Evolutionary conservation across 1,139 yeast species (phyloP).

Genomic region (Yamadazyma pseudoaaseri): DNA sequence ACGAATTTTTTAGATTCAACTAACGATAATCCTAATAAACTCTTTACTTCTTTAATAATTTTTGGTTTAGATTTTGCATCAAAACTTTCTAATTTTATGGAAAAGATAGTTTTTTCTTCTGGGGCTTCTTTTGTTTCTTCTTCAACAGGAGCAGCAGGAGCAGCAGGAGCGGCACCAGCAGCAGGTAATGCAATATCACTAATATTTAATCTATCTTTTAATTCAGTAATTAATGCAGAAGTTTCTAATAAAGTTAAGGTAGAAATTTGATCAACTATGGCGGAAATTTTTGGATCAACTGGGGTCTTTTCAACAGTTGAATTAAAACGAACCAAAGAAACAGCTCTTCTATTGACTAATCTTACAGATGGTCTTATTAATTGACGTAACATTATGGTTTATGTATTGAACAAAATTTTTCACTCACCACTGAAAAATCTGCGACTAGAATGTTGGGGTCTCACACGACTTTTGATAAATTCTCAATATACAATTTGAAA

Average conservation of each 20-base stretch:
- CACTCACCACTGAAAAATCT: slow-evolving; percentile 2
- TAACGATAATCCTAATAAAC: slow-evolving; percentile 83
- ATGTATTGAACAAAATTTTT: slow-evolving; percentile 2
- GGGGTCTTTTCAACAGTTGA: slow-evolving; percentile 50
- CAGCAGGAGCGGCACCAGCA: slow-evolving; percentile 64
- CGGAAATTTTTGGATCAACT: slow-evolving; percentile 84
- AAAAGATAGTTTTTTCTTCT: slow-evolving; percentile 92
- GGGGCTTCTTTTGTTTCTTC: slow-evolving; percentile 78
- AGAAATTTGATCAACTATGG: slow-evolving; percentile 89
- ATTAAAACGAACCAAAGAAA: slow-evolving; percentile 43
- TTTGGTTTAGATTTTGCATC: slow-evolving; percentile 96
- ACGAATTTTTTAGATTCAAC: slow-evolving; percentile 98
- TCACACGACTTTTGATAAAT: slow-evolving; percentile 1
- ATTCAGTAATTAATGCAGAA: slow-evolving; percentile 75
- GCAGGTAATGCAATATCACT: slow-evolving; percentile 92
- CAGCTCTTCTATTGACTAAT: slow-evolving; percentile 26
- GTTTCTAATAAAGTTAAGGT: slow-evolving; percentile 89
- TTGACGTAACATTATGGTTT: slow-evolving; percentile 30
- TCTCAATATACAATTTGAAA: background rate
- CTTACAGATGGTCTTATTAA: slow-evolving; percentile 38
- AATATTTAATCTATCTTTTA: slow-evolving; percentile 83
- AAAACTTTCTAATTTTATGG: slow-evolving; percentile 87
- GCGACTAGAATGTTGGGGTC: background rate
- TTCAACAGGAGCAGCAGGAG: slow-evolving; percentile 68
- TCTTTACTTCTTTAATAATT: slow-evolving; percentile 95